Percentiles rank a stretch among this genome's conserved stretches.
Conservation (phyloP, 164 flowering plant species). For the Dillenia suffruticosa region DNA sequence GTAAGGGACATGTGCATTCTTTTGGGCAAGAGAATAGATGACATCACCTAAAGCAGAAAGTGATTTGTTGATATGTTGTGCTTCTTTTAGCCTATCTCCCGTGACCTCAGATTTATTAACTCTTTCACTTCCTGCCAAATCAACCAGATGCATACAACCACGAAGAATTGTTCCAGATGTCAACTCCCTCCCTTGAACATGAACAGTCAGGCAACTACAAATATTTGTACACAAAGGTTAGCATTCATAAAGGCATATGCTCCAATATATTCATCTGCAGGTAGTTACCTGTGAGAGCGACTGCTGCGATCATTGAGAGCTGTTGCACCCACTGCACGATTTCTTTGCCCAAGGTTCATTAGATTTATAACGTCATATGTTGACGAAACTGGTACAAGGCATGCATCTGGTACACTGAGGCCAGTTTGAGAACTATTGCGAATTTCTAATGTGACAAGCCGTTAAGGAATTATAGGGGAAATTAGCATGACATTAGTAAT, state of each 20-base stretch:
- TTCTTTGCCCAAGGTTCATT: constrained; percentile 91
- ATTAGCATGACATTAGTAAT: not conserved
- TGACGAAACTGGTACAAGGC: constrained; percentile 80
- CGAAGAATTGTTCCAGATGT: constrained; percentile 61
- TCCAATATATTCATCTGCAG: not conserved
- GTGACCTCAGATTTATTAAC: constrained; percentile 86
- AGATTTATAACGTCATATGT: constrained; percentile 83
- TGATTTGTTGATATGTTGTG: constrained; percentile 85
- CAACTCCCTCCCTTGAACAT: constrained; percentile 81
- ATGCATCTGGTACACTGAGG: constrained; percentile 93
- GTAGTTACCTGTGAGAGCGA: constrained; percentile 91
- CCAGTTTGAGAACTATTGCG: constrained; percentile 91
- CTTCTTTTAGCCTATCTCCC: constrained; percentile 91
- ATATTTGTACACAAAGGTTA: constrained; percentile 5
- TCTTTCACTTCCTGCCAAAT: constrained; percentile 91
- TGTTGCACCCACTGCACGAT: constrained; percentile 94
- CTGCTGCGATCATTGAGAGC: constrained; percentile 98
- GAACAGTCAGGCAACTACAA: constrained; percentile 83
- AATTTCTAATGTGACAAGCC: constrained; percentile 71
- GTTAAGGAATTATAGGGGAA: constrained; percentile 41
- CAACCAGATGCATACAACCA: constrained; percentile 90
- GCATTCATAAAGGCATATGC: not conserved
- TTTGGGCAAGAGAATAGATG: constrained; percentile 84
- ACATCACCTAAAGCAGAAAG: constrained; percentile 94
- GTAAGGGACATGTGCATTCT: constrained; percentile 85